Conservation (phyloP, 2,329 filamentous ascomycete genomes). For the Phoma sp. region DNA sequence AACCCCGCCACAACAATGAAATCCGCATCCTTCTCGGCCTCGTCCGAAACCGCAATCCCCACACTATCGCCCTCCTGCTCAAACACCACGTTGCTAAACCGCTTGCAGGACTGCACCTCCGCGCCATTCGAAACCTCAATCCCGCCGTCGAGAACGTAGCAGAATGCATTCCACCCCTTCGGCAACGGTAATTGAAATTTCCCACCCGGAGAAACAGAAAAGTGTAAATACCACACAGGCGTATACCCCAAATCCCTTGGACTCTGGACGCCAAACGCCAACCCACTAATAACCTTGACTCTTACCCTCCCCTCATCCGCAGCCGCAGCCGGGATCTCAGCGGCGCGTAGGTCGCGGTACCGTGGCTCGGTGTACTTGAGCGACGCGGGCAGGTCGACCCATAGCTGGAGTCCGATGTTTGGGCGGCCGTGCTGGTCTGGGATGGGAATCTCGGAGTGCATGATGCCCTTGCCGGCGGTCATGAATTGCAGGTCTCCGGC, state of each 20-base stretch:
- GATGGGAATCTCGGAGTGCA: conserved; percentile 92
- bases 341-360: conserved; percentile 80
- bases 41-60: conserved; percentile 69
- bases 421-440: conserved; percentile 75
- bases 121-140: conserved; percentile 58
- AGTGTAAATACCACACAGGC: conserved; percentile 89
- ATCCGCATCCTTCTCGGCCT: conserved; percentile 62
- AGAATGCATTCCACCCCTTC: conserved; percentile 83
- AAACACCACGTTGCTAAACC: conserved; percentile 88
- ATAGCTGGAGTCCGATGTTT: conserved; percentile 88
- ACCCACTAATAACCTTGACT: conserved; percentile 89
- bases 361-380: conserved; percentile 88
- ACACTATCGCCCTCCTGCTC: conserved; percentile 78
- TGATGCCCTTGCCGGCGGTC: conserved; percentile 90
- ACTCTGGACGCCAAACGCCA: conserved; percentile 81
- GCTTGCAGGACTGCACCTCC: conserved; percentile 42
- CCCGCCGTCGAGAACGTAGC: conserved; percentile 77
- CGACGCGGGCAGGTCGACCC: conserved; percentile 84
- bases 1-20: conserved; percentile 78
- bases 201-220: conserved; percentile 79
- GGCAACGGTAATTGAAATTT: conserved; percentile 76
- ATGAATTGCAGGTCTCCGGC: conserved; percentile 95
- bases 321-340: conserved; percentile 76
- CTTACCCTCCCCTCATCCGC: conserved; percentile 73
- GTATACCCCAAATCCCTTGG: conserved; percentile 91